Conservation (phyloP, 768 basidiomycete species). For the Russula foetens region DNA sequence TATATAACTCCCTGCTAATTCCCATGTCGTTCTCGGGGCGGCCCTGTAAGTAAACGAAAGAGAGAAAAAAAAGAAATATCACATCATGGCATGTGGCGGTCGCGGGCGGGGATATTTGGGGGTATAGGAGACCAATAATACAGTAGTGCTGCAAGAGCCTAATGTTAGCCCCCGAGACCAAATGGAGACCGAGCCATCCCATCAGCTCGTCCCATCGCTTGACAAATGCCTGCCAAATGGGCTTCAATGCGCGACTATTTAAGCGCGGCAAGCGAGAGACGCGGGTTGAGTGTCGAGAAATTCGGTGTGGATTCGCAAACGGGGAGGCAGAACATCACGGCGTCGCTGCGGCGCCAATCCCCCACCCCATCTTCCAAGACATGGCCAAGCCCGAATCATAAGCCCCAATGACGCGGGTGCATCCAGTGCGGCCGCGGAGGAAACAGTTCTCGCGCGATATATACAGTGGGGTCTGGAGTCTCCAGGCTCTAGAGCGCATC, state of each 20-base stretch:
- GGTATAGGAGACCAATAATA: neutral
- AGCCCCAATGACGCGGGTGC: neutral
- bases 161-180: neutral
- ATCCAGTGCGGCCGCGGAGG: constrained; percentile 2
- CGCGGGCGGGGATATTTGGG: neutral
- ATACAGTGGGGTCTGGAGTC: neutral
- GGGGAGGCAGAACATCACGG: neutral
- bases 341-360: neutral
- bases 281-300: neutral
- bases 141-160: neutral
- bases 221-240: neutral
- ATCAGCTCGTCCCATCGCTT: neutral
- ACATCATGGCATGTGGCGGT: neutral
- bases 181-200: neutral
- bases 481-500: neutral
- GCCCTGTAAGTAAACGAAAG: neutral
- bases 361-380: neutral
- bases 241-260: neutral
- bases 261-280: neutral
- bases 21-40: neutral
- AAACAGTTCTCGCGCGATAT: constrained; percentile 1
- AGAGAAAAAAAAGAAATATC: neutral
- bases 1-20: neutral
- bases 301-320: neutral
- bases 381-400: neutral